Evolutionary conservation across 495 filamentous ascomycete genomes (phyloP).

Genomic region (Parachaetomium inaequale): DNA sequence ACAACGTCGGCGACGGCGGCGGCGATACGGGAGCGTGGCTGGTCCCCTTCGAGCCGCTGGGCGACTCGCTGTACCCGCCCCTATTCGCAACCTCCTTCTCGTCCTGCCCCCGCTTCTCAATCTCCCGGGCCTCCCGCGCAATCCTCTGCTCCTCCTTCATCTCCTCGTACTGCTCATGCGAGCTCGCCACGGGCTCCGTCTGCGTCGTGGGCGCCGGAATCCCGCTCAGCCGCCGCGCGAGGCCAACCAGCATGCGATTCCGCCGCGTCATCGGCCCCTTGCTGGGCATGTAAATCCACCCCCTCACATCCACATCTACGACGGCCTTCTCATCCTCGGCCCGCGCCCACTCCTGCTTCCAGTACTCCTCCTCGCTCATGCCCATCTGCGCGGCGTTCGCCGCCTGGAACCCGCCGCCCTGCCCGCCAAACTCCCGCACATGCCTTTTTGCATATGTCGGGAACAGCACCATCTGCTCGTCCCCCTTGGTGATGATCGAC

Average conservation of each 20-base stretch:
- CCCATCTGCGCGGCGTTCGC: constrained; percentile 17
- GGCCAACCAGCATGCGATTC: constrained; percentile 77
- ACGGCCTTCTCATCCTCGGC: constrained; percentile 73
- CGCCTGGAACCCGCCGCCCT: constrained; percentile 5
- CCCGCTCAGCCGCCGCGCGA: constrained; percentile 80
- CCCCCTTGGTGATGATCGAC: constrained; percentile 68
- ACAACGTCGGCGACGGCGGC: constrained; percentile 36
- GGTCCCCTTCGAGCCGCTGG: constrained; percentile 27
- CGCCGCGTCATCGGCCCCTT: constrained; percentile 82
- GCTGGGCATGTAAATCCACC: constrained; percentile 89
- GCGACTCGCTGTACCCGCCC: constrained; percentile 52
- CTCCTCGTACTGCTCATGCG: constrained; percentile 41
- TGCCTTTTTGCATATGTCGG: constrained; percentile 82
- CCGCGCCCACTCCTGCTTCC: constrained; percentile 64
- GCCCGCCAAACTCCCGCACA: constrained; percentile 39
- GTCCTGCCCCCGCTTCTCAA: constrained; percentile 64
- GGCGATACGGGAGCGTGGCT: constrained; percentile 26
- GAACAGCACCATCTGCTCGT: constrained; percentile 92
- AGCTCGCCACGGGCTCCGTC: constrained; percentile 14
- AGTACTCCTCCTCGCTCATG: constrained; percentile 59
- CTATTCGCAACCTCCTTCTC: constrained; percentile 67
- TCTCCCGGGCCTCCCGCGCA: constrained; percentile 66
- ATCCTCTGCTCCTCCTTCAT: constrained; percentile 57
- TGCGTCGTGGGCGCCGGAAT: constrained; percentile 61
- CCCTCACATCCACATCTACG: constrained; percentile 89